Conservation (phyloP, 306 rosid species). For the Notholithocarpus densiflorus region DNA sequence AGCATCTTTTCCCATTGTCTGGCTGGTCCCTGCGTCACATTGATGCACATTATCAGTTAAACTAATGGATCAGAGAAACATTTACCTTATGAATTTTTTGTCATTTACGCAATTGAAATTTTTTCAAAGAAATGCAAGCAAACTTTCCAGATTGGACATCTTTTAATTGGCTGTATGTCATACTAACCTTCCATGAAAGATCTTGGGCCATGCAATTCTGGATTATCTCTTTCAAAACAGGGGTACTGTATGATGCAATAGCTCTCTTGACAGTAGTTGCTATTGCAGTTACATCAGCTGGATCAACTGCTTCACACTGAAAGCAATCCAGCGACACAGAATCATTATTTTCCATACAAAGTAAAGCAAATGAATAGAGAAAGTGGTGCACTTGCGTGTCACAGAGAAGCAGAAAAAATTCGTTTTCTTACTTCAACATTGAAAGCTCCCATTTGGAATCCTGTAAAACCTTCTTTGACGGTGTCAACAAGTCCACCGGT, state of each 20-base stretch:
- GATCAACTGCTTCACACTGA: conserved; percentile 76
- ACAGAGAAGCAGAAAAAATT: not conserved
- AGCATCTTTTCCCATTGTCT: conserved; percentile 71
- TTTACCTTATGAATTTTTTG: not conserved
- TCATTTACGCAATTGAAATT: not conserved
- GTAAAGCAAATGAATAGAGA: not conserved
- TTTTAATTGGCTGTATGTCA: not conserved
- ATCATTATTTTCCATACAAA: not conserved
- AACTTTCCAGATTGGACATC: not conserved
- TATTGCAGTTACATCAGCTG: conserved; percentile 51
- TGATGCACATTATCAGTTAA: not conserved
- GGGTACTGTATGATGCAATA: conserved; percentile 44
- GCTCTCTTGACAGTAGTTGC: conserved; percentile 55
- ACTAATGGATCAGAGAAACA: not conserved
- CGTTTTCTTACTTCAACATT: conserved; percentile 57
- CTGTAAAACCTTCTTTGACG: conserved; percentile 78
- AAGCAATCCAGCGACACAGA: not conserved
- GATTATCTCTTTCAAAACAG: conserved; percentile 53
- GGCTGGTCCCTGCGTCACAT: conserved; percentile 67
- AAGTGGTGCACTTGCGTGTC: not conserved
- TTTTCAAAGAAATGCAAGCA: not conserved
- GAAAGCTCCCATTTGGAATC: conserved; percentile 86
- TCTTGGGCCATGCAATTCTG: conserved; percentile 79
- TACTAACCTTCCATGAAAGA: conserved; percentile 78
- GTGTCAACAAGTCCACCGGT: conserved; percentile 88